Base-by-base conservation (phyloP, 129 eudicot species). In the Artemisia argyi region DNA sequence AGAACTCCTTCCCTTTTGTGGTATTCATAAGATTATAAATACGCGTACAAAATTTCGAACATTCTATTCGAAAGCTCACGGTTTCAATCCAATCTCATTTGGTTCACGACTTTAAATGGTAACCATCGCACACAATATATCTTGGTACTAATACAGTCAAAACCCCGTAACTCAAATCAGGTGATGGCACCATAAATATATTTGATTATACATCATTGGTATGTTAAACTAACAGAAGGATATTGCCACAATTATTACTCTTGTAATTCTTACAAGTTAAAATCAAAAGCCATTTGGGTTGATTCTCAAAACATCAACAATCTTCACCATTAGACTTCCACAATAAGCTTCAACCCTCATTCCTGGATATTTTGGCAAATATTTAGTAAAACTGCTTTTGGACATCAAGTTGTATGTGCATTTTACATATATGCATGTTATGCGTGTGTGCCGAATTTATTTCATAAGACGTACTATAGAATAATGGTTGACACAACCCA, bases 191-290 rank as follows among this genome's bases (percentile, higher is more conserved):
- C 46, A n/a, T 32, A 53, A 64, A 74, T 14, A 50, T 50, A 49
- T 63, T 70, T 53, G 71, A 71, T 63, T 71, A 59, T 71, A 78
- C 77, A 78, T 64, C 71, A 69, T 61, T 60, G 61, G 26, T 71
- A 68, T 75, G 73, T 46, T 60, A 58, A 49, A 30, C 71, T 77
- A 77, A 77, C 64, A 77, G 59, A 35, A 69, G 13, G 63, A 44
- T 76, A 71, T 63, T 53, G 56, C 73, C 60, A 18, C 28, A 71
- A 39, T 35, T 64, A 72, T 78, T 78, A 78, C 46, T 71, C 73
- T 70, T 51, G 49, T 70, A 71, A 78, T 53, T 71, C 82, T 64
- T 71, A 78, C 82, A 78, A 52, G 9, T 15, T 69, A 35, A 77
- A 66, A 63, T n/a, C 61, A 78, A 71, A 62, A 46, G 5, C 72